Percentiles rank a stretch among this genome's conserved stretches.
These are phyloP conservation scores for Exutisphaerella laricina DNA, from an alignment of 2,329 filamentous ascomycete species.

Conservation along the genomic window DNA sequence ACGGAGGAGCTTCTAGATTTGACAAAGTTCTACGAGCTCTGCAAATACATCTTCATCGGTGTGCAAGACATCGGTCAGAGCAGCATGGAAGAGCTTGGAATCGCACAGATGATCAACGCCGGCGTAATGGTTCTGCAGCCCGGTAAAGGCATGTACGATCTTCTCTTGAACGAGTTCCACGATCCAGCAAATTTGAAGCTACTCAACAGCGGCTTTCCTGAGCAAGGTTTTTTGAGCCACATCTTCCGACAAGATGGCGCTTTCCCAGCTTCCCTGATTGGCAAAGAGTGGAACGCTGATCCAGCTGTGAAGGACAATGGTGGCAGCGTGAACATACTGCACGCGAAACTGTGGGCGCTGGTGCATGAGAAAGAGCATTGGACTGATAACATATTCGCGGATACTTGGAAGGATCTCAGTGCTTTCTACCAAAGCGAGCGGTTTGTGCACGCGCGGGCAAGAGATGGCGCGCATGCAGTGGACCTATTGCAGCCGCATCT, in stretches of 20 bases:
- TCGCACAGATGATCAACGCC: conserved; percentile 28
- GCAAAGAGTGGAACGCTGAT: conserved; percentile 30
- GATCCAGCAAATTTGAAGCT: conserved; percentile 23
- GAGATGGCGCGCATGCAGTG: background rate
- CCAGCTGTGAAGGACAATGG: conserved; percentile 25
- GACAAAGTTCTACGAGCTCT: conserved; percentile 21
- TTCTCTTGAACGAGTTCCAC: conserved; percentile 32
- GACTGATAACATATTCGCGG: conserved; percentile 1
- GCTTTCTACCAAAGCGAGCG: conserved; percentile 8
- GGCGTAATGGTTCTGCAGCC: conserved; percentile 33
- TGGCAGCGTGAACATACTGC: conserved; percentile 30
- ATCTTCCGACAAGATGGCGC: conserved; percentile 29
- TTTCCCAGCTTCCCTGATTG: conserved; percentile 26
- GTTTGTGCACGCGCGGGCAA: conserved; percentile 4
- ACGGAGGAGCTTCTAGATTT: conserved; percentile 21
- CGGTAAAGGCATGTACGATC: conserved; percentile 28
- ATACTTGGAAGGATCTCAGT: conserved; percentile 8
- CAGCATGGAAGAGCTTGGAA: background rate
- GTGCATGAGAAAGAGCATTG: conserved; percentile 2
- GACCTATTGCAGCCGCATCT: background rate
- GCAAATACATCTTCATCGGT: conserved; percentile 31
- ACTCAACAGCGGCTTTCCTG: conserved; percentile 31
- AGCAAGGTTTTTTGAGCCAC: conserved; percentile 35
- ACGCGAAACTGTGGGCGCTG: conserved; percentile 33
- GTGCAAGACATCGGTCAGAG: conserved; percentile 8